Base-by-base conservation (phyloP, 345 rosid species). In the Rhizophora mangle region DNA sequence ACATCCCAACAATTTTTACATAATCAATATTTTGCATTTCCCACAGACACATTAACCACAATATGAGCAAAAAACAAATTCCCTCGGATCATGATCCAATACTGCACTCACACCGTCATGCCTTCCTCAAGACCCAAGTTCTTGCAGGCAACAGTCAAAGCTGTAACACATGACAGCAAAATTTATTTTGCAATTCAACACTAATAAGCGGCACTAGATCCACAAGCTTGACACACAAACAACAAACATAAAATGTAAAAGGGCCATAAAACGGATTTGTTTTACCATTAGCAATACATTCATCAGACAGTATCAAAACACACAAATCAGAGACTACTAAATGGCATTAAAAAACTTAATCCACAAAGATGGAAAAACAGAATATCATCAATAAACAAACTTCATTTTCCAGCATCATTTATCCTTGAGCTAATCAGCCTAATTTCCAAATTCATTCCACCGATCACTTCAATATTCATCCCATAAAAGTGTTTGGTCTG, bases 121-220 rank as follows among this genome's bases (percentile, higher is more conserved):
- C 83, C 85, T 80, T 82, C 85, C 72, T 81, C 85, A 83, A 79
- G 82, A 88, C 88, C 82, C 81, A 88, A 85, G 87, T 87, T 81
- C 82, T 85, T 88, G 87, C 71, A 86, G 86, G 84, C 84, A 88
- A 80, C 76, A 80, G 62, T 80, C 82, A 73, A 59, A 86, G 88
- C 85, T 56, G 60, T 56, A 77, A 77, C 76, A 72, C 73, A 72
- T 52, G 64, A 68, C 59, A 68, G 56, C 66, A 72, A 64, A 71
- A 63, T 57, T 77, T 77, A 77, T 72, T 77, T 77, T 59, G 73
- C 73, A 57, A 52, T 68, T 57, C 73, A 4, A 72, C 69, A 76
- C 52, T 62, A 36, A 22, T 67, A 70, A 67, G 60, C 39, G 60
- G 37, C 64, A 78, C 68, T 70, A 81, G 69, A 85, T 73, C 81